Base-by-base conservation (phyloP, 2,329 filamentous ascomycete genomes). In the Claviceps sorghi region DNA sequence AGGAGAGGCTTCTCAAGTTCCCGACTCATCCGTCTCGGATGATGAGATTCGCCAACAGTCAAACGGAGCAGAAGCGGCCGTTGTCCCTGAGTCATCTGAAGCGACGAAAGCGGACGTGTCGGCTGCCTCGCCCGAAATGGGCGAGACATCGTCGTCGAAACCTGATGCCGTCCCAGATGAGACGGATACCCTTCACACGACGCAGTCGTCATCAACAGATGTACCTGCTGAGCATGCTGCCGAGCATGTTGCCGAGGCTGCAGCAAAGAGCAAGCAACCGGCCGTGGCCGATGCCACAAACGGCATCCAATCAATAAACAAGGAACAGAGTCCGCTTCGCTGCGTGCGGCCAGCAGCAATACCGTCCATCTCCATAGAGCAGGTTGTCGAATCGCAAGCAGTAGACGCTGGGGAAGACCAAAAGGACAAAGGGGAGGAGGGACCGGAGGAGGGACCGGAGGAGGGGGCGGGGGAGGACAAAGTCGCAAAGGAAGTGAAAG, bases 281-380 rank as follows among this genome's bases (percentile, higher is more conserved):
- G 19, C 29, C 3, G 40, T n/a, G 5, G 26, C 26, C 3, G 17
- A 13, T 36, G 8, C 40, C 2, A 42, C 42, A 34, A 32, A 48
- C 26, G 19, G 9, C 40, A n/a, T 44, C 13, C 5, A 34, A 47
- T 36, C 42, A 32, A 22, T 13, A 42, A 11, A 32, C 19, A 17
- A 32, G 17, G 36, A 42, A 11, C 22, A 36, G 40, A 51, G 30
- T 40, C 17, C 41, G 10, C n/a, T 45, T 34, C 47, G 34, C 13
- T 22, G 45, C 19, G 7, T 40, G n/a, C 40, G 32, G 10, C 17
- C 42, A 38, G 36, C 22, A 21, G 44, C 32, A 15, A 48, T 49
- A 48, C 52, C 50, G 19, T 41, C 40, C 8, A 52, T 54, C 13
- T 54, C 52, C 11, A 36, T 52, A 22, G 45, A 54, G 34, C 30